Evolutionary conservation across 345 rosid genomes (phyloP).

Genomic region (Rubroshorea leprosula): DNA sequence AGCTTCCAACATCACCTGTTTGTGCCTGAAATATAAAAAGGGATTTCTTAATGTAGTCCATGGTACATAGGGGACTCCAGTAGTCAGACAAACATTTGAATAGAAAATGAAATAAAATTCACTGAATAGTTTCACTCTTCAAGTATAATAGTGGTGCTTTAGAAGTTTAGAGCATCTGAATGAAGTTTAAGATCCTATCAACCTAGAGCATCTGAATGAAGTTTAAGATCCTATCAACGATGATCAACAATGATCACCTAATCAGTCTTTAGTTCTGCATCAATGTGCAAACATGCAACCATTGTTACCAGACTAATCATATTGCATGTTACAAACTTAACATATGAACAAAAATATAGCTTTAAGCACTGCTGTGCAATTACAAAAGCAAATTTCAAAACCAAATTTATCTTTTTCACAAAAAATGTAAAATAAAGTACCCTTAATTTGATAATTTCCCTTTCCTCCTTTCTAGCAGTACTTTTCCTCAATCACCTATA

Average conservation of each 20-base stretch:
- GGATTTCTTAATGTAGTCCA: neutral
- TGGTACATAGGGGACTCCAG: neutral
- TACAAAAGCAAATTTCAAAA: no score
- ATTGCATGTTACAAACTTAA: neutral
- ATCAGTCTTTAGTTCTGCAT: neutral
- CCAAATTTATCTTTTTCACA: no score
- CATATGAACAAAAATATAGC: neutral
- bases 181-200: no score
- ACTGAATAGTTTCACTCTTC: neutral
- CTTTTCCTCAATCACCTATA: no score
- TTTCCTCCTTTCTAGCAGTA: no score
- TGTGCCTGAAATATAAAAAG: constrained; percentile 49
- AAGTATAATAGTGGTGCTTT: constrained; percentile 1
- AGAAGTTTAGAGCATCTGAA: no score
- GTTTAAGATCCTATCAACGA: neutral
- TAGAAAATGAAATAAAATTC: neutral
- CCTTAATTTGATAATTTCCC: no score
- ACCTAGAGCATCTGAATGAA: no score
- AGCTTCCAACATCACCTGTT: constrained; percentile 77
- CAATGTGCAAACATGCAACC: neutral
- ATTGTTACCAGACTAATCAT: no score
- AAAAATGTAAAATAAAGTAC: no score
- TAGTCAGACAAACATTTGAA: neutral
- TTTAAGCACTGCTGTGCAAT: neutral
- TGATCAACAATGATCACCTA: neutral